These are phyloP conservation scores for Ceratocystis albifundus DNA, from an alignment of 2,329 filamentous ascomycete species.

Conservation along the genomic window DNA sequence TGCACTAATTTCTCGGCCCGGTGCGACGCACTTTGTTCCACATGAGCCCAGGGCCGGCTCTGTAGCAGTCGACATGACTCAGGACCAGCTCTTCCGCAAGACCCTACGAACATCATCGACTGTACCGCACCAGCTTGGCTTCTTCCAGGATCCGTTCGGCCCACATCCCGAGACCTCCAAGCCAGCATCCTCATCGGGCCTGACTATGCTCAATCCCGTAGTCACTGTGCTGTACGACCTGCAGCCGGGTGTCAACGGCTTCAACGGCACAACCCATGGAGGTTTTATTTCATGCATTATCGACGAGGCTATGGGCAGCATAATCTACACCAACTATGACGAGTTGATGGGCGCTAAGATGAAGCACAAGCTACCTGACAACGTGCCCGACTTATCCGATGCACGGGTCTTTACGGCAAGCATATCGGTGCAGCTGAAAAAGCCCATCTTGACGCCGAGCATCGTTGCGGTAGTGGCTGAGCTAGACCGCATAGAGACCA, in stretches of 20 bases:
- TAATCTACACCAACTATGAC: slow-evolving; percentile 26
- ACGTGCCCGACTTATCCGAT: slow-evolving; percentile 16
- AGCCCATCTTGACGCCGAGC: slow-evolving; percentile 23
- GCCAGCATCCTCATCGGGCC: slow-evolving; percentile 13
- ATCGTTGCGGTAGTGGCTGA: slow-evolving; percentile 24
- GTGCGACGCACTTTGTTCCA: slow-evolving; percentile 11
- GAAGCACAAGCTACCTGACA: slow-evolving; percentile 19
- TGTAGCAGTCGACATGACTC: slow-evolving; percentile 4
- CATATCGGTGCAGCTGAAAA: slow-evolving; percentile 25
- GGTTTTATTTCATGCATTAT: slow-evolving; percentile 26
- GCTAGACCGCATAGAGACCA: slow-evolving; percentile 23
- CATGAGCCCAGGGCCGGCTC: neutral
- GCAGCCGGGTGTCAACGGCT: slow-evolving; percentile 26
- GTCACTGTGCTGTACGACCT: slow-evolving; percentile 26
- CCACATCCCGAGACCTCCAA: slow-evolving; percentile 8
- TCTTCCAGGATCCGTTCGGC: slow-evolving; percentile 23
- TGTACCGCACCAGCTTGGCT: slow-evolving; percentile 26
- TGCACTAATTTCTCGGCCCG: slow-evolving; percentile 14
- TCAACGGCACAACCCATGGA: slow-evolving; percentile 27
- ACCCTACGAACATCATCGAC: slow-evolving; percentile 21
- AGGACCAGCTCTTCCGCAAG: slow-evolving; percentile 24
- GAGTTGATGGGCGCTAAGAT: slow-evolving; percentile 19
- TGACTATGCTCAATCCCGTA: slow-evolving; percentile 23
- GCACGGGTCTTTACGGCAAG: slow-evolving; percentile 23
- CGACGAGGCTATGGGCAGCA: slow-evolving; percentile 28